A percentile compares a stretch with the other conserved stretches of the same genome.
Conservation (phyloP, 164 flowering plant species). For the Magnolia kwangsiensis region DNA sequence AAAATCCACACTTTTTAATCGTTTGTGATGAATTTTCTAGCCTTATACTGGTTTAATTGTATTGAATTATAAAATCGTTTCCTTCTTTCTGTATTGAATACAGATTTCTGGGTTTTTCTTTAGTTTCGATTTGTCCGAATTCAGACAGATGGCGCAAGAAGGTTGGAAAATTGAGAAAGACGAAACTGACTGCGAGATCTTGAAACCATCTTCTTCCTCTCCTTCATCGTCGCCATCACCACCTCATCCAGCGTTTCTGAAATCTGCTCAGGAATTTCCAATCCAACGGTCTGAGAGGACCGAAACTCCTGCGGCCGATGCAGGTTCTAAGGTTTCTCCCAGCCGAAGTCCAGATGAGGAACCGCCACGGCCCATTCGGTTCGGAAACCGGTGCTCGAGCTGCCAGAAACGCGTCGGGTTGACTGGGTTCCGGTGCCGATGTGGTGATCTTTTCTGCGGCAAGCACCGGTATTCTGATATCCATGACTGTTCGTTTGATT, state of each 20-base stretch:
- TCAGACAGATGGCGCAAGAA: constrained; percentile 10
- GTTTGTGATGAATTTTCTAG: not conserved
- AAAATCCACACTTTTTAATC: not conserved
- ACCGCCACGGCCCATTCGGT: constrained; percentile 6
- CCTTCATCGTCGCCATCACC: constrained; percentile 3
- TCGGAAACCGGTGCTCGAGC: constrained; percentile 47
- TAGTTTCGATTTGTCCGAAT: no score
- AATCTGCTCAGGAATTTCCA: constrained; percentile 2
- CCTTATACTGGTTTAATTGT: not conserved
- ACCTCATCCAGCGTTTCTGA: not conserved
- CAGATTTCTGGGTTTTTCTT: not conserved
- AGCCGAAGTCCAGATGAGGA: not conserved
- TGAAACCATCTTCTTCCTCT: constrained; percentile 8
- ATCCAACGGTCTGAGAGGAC: constrained; percentile 5
- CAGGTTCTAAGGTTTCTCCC: not conserved
- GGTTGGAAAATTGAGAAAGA: constrained; percentile 16
- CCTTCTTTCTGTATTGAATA: not conserved
- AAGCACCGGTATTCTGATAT: constrained; percentile 61
- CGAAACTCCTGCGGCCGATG: not conserved
- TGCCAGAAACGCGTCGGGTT: constrained; percentile 59
- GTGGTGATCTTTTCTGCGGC: constrained; percentile 63
- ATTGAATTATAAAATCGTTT: not conserved
- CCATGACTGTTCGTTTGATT: constrained; percentile 59
- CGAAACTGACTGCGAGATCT: constrained; percentile 15
- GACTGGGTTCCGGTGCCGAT: constrained; percentile 69